Conservation (phyloP, 345 rosid species). For the Hevea brasiliensis region DNA sequence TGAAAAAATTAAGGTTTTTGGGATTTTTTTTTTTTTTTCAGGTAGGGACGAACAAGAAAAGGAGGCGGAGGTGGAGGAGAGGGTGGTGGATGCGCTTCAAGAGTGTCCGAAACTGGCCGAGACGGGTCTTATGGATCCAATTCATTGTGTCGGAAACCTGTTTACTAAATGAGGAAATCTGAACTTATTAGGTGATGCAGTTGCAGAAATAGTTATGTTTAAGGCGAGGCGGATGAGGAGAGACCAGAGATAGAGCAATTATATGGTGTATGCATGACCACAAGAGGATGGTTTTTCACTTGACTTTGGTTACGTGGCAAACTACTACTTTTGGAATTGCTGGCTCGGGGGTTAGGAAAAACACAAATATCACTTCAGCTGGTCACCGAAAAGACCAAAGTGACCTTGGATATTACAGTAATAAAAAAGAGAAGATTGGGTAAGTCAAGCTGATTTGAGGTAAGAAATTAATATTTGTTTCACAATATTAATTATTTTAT, state of each 20-base stretch:
- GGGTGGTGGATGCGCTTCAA: constrained; percentile 49
- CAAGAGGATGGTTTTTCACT: too few relatives aligned
- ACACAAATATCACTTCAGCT: background rate
- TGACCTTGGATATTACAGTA: too few relatives aligned
- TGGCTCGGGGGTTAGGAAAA: background rate
- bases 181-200: constrained; percentile 2
- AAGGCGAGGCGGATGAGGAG: background rate
- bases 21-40: constrained; percentile 20
- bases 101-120: constrained; percentile 34
- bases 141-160: constrained; percentile 41
- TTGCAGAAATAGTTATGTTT: constrained; percentile 3
- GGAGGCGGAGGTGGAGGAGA: constrained; percentile 68
- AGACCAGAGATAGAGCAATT: background rate
- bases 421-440: too few relatives aligned
- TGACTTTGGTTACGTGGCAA: background rate
- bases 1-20: background rate
- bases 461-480: too few relatives aligned
- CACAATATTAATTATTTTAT: too few relatives aligned
- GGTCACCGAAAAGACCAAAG: background rate
- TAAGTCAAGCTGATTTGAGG: too few relatives aligned
- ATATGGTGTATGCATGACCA: background rate
- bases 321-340: background rate
- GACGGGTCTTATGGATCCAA: constrained; percentile 30
- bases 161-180: constrained; percentile 15
- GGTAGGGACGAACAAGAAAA: constrained; percentile 82